Conservation (phyloP, 129 eudicot species). For the Lactuca saligna region DNA sequence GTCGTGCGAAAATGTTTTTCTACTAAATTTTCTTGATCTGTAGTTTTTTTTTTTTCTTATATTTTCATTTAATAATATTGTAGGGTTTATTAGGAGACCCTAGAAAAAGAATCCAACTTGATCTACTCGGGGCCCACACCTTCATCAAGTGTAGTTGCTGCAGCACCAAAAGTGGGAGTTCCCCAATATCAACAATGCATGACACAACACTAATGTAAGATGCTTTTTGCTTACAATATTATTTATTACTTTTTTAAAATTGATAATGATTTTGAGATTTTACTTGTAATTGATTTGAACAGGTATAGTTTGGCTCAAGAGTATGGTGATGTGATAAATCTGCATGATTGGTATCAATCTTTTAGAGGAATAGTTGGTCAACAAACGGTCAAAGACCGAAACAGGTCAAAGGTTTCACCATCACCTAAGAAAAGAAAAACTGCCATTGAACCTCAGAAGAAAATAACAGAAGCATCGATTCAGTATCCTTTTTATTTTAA, state of each 20-base stretch:
- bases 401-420: constrained; percentile 53
- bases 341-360: constrained; percentile 87
- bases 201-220: constrained; percentile 83
- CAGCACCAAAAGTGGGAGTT: constrained; percentile 58
- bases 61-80: neutral
- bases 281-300: neutral
- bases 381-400: constrained; percentile 31
- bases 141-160: constrained; percentile 82
- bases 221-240: neutral
- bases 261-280: neutral
- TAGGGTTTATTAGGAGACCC: constrained; percentile 87
- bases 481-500: constrained; percentile 65
- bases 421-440: constrained; percentile 73
- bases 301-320: constrained; percentile 94
- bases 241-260: neutral
- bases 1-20: constrained; percentile 23
- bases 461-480: constrained; percentile 53
- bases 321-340: constrained; percentile 90
- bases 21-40: neutral
- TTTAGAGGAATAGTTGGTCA: constrained; percentile 51
- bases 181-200: constrained; percentile 66
- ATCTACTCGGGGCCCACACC: constrained; percentile 65
- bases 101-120: constrained; percentile 83
- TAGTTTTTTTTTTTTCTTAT: neutral
- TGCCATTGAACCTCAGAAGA: constrained; percentile 37